Base-by-base conservation (phyloP, 2,329 filamentous ascomycete genomes). In the Aspergillus melleus region DNA sequence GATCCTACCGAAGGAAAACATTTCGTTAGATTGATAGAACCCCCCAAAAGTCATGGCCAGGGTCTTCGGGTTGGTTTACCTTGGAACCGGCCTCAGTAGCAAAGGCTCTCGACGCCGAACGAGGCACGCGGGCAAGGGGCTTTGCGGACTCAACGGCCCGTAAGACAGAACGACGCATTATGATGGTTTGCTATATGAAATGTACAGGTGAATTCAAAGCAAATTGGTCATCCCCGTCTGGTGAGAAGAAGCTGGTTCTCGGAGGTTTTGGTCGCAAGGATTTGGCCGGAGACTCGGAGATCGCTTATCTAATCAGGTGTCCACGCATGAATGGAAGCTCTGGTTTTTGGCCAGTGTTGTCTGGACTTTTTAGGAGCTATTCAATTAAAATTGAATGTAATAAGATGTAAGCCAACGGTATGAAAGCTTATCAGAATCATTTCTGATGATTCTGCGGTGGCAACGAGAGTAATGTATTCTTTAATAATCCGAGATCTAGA, bases 1-100 rank as follows among this genome's bases (percentile, higher is more conserved):
- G 91, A 73, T 98, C 93, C 87, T 91, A 67, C 49, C 20, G 16
- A 3, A 16, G 16, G 24, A 42, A 61, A 32, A 29, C 49, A 20
- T 20, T 11, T 36, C 6, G 49, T 55, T 26, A 59, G 54, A 39
- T 51, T 20, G 16, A 29, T 19, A 52, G 16, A 10, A 54, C 44
- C 6, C 16, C 4, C 12, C 46, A 22, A 14, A 46, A 29, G 16
- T 12, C 22, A 49, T 24, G 14, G 20, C 50, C n/a, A 51, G 44
- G 44, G 44, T 20, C 20, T n/a, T 20, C 56, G 12, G 36, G 20
- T 44, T 16, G 52, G 49, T 20, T 61, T 73, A 77, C 76, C 74
- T 74, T 77, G 53, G 69, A 64, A 55, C 52, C 57, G 14, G 70
- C 60, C 16, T 75, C 71, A 54, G 74, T 76, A 68, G 74, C 67